phyloP scores from a whole-genome alignment of 1,284 basidiomycete genomes.

The Apiotrichum sp. region DNA sequence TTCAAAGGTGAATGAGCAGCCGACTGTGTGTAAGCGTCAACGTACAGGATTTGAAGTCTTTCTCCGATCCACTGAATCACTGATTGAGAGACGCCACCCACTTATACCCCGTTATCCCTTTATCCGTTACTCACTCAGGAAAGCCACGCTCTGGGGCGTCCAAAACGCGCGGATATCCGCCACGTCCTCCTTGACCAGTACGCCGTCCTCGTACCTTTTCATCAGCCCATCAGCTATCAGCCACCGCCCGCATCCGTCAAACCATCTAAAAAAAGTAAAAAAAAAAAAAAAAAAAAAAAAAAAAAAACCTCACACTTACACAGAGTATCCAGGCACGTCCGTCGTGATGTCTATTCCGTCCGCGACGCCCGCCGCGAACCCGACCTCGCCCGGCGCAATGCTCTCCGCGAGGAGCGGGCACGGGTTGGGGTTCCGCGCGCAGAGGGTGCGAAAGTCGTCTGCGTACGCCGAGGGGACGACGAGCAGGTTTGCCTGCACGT shows the following conservation, averaged over 20 bases:
- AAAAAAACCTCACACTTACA: slow-evolving; percentile 12
- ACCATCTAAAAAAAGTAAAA: no score
- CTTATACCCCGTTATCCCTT: background rate
- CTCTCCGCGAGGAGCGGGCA: slow-evolving; percentile 36
- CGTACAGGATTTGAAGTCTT: no score
- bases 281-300: no score
- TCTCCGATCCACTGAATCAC: background rate
- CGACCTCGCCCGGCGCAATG: slow-evolving; percentile 15
- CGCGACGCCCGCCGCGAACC: slow-evolving; percentile 20
- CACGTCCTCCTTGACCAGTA: slow-evolving; percentile 18
- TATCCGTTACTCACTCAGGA: slow-evolving; percentile 18
- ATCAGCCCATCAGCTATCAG: background rate
- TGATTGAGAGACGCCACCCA: background rate
- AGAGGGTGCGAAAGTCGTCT: slow-evolving; percentile 33
- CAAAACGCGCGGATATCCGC: slow-evolving; percentile 19
- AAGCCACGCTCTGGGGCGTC: slow-evolving; percentile 31
- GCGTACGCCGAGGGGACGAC: slow-evolving; percentile 30
- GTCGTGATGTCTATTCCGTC: slow-evolving; percentile 29
- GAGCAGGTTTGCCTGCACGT: slow-evolving; percentile 39
- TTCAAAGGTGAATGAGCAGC: slow-evolving; percentile 39
- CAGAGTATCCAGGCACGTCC: slow-evolving; percentile 31
- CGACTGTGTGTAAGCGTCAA: slow-evolving; percentile 11
- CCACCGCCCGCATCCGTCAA: background rate
- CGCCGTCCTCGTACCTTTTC: slow-evolving; percentile 17
- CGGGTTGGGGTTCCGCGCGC: slow-evolving; percentile 35